Evolutionary conservation across 163 green algal genomes (phyloP).

Genomic region (Prototheca cutis): DNA sequence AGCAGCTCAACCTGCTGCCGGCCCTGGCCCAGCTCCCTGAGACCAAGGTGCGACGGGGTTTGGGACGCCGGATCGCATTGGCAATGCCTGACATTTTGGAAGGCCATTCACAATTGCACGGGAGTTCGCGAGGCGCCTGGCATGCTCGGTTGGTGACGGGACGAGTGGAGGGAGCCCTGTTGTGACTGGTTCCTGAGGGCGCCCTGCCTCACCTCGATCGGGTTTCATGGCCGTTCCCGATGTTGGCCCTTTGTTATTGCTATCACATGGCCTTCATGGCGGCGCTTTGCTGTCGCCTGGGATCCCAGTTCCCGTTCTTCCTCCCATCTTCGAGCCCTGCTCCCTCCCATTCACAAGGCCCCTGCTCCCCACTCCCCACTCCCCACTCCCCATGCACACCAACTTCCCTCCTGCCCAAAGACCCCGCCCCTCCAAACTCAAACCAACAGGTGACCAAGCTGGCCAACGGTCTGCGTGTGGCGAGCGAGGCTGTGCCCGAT

Average conservation of each 20-base stretch:
- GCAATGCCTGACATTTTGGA: not conserved
- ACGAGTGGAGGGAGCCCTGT: too few relatives aligned
- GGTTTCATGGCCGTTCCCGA: too few relatives aligned
- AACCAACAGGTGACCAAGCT: slow-evolving; percentile 80
- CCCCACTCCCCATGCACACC: too few relatives aligned
- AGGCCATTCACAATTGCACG: too few relatives aligned
- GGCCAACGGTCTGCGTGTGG: slow-evolving; percentile 85
- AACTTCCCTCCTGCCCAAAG: too few relatives aligned
- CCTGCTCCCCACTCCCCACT: too few relatives aligned
- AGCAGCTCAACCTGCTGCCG: slow-evolving; percentile 41
- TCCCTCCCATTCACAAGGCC: not conserved
- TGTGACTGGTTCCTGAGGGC: too few relatives aligned
- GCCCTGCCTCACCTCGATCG: too few relatives aligned
- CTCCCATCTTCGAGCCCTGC: not conserved
- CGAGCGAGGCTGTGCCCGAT: slow-evolving; percentile 75
- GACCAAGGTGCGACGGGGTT: slow-evolving; percentile 48
- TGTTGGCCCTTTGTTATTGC: not conserved
- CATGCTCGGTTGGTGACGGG: too few relatives aligned
- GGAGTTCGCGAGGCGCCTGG: too few relatives aligned
- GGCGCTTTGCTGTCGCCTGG: not conserved
- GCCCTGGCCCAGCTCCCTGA: slow-evolving; percentile 62
- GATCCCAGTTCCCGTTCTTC: too few relatives aligned
- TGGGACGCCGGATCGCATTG: not conserved
- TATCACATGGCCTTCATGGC: not conserved
- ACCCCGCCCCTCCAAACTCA: not conserved